Evolutionary conservation across 2,329 filamentous ascomycete genomes (phyloP).

Genomic region (Aspergillus sp.): DNA sequence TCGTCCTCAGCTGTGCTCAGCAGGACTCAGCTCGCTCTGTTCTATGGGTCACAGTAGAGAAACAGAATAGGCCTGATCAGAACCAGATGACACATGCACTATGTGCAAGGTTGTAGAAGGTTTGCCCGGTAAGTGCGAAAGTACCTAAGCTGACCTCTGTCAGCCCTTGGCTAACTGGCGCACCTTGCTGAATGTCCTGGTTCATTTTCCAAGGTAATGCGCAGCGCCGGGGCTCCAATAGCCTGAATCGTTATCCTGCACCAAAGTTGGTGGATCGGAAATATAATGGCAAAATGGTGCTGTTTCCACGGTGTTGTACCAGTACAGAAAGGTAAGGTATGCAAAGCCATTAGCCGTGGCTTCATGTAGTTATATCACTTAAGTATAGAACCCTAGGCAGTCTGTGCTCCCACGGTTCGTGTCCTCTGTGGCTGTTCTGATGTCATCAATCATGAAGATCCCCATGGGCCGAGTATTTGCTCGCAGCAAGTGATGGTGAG

Average conservation of each 20-base stretch:
- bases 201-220: background rate
- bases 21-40: background rate
- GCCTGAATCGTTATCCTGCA: background rate
- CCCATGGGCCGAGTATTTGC: background rate
- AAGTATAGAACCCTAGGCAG: background rate
- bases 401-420: background rate
- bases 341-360: background rate
- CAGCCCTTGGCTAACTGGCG: background rate
- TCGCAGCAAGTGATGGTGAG: background rate
- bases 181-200: background rate
- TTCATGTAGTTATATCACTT: background rate
- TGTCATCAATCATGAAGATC: background rate
- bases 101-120: background rate
- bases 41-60: background rate
- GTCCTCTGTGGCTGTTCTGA: background rate
- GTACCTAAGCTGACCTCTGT: background rate
- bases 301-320: background rate
- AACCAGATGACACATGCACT: background rate
- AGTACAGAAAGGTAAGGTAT: background rate
- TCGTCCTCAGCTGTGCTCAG: background rate
- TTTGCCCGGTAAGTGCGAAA: background rate
- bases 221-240: conserved; percentile 1
- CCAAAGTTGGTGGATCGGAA: background rate
- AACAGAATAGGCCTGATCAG: background rate
- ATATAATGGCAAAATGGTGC: background rate